Percentiles rank a stretch among this genome's conserved stretches.
These are phyloP conservation scores for Ganoderma boninense DNA, from an alignment of 1,284 basidiomycete genomes.

Conservation along the genomic window DNA sequence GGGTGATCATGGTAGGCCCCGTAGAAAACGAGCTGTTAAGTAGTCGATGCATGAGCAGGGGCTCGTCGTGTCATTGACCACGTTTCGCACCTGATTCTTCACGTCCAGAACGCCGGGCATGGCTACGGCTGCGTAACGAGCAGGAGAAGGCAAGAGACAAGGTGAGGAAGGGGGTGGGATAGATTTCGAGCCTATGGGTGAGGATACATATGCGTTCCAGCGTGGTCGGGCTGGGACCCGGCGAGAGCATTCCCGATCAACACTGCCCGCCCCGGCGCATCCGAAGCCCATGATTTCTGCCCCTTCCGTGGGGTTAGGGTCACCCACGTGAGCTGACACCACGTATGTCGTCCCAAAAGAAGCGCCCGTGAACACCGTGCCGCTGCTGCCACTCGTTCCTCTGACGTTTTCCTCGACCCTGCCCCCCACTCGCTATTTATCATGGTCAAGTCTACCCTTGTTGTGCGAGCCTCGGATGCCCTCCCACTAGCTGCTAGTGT, in stretches of 20 bases:
- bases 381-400: background rate
- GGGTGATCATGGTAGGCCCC: conserved; percentile 88
- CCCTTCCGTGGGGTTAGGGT: conserved; percentile 9
- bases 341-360: conserved; percentile 21
- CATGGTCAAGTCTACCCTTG: conserved; percentile 93
- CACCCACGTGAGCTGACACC: conserved; percentile 27
- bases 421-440: background rate
- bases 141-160: background rate
- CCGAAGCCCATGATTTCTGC: background rate
- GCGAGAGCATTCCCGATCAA: conserved; percentile 5
- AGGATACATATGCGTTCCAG: background rate
- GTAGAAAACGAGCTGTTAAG: conserved; percentile 81
- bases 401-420: background rate
- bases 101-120: conserved; percentile 57
- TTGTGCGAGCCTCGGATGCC: conserved; percentile 91
- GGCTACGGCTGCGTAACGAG: conserved; percentile 10
- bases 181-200: background rate
- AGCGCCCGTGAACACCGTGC: conserved; percentile 16
- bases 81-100: conserved; percentile 58
- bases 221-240: background rate
- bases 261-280: background rate
- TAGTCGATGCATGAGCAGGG: background rate
- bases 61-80: background rate
- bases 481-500: conserved; percentile 94
- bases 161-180: background rate